Base-by-base conservation (phyloP, 2,329 filamentous ascomycete genomes). In the Calonectria honghensis region DNA sequence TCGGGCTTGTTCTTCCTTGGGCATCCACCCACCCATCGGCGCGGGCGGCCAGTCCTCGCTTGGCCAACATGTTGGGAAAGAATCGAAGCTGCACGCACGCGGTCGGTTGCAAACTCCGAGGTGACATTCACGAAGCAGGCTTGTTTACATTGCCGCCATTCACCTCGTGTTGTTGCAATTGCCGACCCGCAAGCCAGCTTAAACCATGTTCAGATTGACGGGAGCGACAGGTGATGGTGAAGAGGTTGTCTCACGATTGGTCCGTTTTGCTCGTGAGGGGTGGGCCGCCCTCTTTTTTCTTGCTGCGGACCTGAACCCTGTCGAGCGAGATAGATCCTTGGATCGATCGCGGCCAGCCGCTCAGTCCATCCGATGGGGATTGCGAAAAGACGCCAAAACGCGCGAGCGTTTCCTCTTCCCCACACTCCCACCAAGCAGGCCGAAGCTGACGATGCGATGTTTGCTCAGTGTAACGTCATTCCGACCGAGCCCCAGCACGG, bases 401-500 rank as follows among this genome's bases (percentile, higher is more conserved):
- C 37, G 52, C 52, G 67, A 54, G 39, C 39, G 39, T 63, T 63
- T 63, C 41, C 39, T 50, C n/a, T 48, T 54, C 70, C 65, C 65
- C 70, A 73, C 71, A 63, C 52, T 57, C 69, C 51, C 31, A 32
- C 29, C 31, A 57, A 37, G 50, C 61, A 50, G 39, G 39, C 18
- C 57, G 63, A 51, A 50, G 39, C 18, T 48, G 63, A 51, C 39
- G 18, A 69, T 65, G 71, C 52, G 29, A 41, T 45, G 66, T 73
- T 57, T 64, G 31, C 52, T 48, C 48, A 54, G 48, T 73, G 71
- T 37, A 69, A 73, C 71, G 66, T 57, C 57, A 68, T 73, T 37
- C 66, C 57, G 57, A 65, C 27, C 52, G 52, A 57, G 52, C 52
- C 54, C 29, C 57, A 41, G 29, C 27, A 50, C 54, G 71, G 71